Evolutionary conservation across 306 rosid genomes (phyloP).

Genomic region (Gleditsia sinensis): DNA sequence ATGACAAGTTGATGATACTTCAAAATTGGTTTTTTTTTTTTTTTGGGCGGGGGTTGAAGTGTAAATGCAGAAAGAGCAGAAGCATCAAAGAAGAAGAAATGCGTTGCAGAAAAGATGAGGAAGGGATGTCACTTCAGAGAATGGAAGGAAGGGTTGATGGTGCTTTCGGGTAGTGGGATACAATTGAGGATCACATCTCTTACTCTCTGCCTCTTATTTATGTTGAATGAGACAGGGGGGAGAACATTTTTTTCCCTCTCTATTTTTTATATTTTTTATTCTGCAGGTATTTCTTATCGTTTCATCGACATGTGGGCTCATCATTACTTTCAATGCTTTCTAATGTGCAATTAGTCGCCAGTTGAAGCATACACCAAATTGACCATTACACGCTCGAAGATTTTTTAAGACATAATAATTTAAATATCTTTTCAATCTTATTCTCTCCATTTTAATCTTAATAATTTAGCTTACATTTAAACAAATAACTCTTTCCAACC

Average conservation of each 20-base stretch:
- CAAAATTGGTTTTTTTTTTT: no score
- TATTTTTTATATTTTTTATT: slow-evolving; percentile 36
- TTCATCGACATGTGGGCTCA: slow-evolving; percentile 46
- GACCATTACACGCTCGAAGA: background rate
- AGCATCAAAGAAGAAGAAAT: background rate
- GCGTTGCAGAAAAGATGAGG: background rate
- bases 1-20: slow-evolving; percentile 8
- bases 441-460: no score
- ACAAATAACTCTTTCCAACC: no score
- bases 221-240: slow-evolving; percentile 36
- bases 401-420: background rate
- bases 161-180: slow-evolving; percentile 39
- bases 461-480: no score
- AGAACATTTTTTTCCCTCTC: slow-evolving; percentile 27
- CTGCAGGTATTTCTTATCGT: slow-evolving; percentile 41
- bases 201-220: slow-evolving; percentile 41
- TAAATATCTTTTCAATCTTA: no score
- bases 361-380: background rate
- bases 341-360: background rate
- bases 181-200: slow-evolving; percentile 37
- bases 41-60: no score
- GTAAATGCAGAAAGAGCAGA: background rate
- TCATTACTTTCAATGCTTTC: slow-evolving; percentile 30
- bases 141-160: slow-evolving; percentile 31
- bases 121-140: slow-evolving; percentile 36